Base-by-base conservation (phyloP, 2,329 filamentous ascomycete species). In the Aquanectria penicillioides region DNA sequence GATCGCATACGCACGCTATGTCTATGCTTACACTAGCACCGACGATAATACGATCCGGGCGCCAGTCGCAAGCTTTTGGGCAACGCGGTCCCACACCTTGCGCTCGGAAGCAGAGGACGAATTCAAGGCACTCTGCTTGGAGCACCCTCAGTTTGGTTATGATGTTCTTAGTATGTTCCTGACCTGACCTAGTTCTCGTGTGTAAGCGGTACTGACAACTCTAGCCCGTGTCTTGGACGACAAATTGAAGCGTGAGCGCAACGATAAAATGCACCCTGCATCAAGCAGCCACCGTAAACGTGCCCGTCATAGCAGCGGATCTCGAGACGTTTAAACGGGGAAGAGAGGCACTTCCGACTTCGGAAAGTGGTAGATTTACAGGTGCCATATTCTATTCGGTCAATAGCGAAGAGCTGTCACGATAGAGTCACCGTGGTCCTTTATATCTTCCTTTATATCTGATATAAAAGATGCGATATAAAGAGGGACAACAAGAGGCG, bases 131-230 rank as follows among this genome's bases (percentile, higher is more conserved):
- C 86, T 97, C 77, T 97, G 94, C 78, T 79, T 97, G 74, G 91
- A 97, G 78, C 93, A 89, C 73, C 94, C 94, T 15, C 90, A 96
- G 73, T 97, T 97, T 73, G 91, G 91, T 71, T 97, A 94, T 80
- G 94, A 97, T 75, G 91, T 98, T 54, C 86, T 97, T 59, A 93
- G 87, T 92, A 81, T 66, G 83, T 80, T 52, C 20, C 5, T 20
- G 12, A 12, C 7, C 8, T 2, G 6, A 1, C 4, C 0, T 43
- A 5, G 0, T 11, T 36, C 10, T 48, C 8, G 34, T 29, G 12
- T 37, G n/a, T 31, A 12, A 43, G 34, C 44, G 15, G n/a, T 50
- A 31, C 50, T 70, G 63, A 71, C n/a, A 13, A 6, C 8, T 15
- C 22, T 38, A 88, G 85, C 86, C 13, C 86, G 86, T 59, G 85